Percentiles rank a stretch among this genome's conserved stretches.
These are phyloP conservation scores for Chionographis japonica DNA, from an alignment of 106 monocot genomes.

Conservation along the genomic window DNA sequence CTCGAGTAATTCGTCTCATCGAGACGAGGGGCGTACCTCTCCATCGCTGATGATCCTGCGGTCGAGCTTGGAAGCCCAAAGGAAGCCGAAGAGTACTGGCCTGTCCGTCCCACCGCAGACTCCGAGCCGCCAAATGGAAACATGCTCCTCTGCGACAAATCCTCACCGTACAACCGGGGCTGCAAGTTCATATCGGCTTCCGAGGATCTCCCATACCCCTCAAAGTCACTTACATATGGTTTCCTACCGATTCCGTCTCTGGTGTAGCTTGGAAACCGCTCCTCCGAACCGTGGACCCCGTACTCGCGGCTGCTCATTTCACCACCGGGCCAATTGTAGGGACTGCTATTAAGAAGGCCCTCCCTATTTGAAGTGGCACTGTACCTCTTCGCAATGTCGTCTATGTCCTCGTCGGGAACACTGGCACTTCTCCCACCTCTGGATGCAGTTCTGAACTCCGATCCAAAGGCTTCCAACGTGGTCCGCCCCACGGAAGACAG, in stretches of 20 bases:
- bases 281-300: slow-evolving; percentile 1
- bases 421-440: slow-evolving; percentile 3
- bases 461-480: background rate
- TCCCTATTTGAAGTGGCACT: background rate
- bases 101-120: slow-evolving; percentile 3
- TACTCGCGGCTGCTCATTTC: background rate
- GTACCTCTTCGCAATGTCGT: slow-evolving; percentile 30
- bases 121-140: slow-evolving; percentile 15
- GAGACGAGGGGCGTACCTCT: slow-evolving; percentile 56
- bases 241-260: slow-evolving; percentile 2
- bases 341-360: background rate
- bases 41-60: slow-evolving; percentile 21
- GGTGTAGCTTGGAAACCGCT: slow-evolving; percentile 6
- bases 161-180: slow-evolving; percentile 15
- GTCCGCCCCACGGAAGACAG: background rate
- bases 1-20: slow-evolving; percentile 42
- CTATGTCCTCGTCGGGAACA: slow-evolving; percentile 7
- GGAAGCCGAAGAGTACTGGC: slow-evolving; percentile 5
- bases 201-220: slow-evolving; percentile 6
- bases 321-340: slow-evolving; percentile 5
- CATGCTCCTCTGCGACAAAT: slow-evolving; percentile 9
- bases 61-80: slow-evolving; percentile 18
- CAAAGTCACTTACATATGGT: background rate
- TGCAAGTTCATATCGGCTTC: slow-evolving; percentile 9
- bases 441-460: background rate